phyloP scores from a whole-genome alignment of 805 yeast species.

The Lipomyces oligophaga region DNA sequence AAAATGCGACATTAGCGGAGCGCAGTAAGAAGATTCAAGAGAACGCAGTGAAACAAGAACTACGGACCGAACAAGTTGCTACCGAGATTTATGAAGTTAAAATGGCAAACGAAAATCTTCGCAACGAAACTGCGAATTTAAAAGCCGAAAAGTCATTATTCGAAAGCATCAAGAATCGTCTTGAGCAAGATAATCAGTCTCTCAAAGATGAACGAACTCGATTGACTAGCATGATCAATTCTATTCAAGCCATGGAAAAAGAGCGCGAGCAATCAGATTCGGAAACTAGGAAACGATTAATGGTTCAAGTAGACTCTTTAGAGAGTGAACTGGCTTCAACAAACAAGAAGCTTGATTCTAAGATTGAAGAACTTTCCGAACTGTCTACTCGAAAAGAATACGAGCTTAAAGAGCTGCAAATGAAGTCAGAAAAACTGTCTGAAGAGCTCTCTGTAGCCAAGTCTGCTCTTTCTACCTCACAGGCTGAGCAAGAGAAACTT shows the following conservation, averaged over 20 bases:
- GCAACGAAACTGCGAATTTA: slow-evolving; percentile 47
- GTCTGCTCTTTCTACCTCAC: slow-evolving; percentile 45
- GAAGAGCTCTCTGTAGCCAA: slow-evolving; percentile 44
- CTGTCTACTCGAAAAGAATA: slow-evolving; percentile 53
- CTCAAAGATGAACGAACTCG: slow-evolving; percentile 57
- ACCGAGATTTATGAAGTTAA: slow-evolving; percentile 57
- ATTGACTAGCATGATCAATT: slow-evolving; percentile 54
- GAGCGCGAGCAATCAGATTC: slow-evolving; percentile 56
- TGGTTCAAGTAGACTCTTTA: slow-evolving; percentile 48
- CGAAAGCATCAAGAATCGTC: slow-evolving; percentile 47
- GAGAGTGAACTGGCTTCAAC: slow-evolving; percentile 46
- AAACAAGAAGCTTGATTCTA: slow-evolving; percentile 48
- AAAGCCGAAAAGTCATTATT: slow-evolving; percentile 54
- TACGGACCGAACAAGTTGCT: slow-evolving; percentile 45
- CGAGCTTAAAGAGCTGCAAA: slow-evolving; percentile 52
- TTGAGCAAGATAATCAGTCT: slow-evolving; percentile 51
- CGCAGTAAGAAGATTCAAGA: slow-evolving; percentile 44
- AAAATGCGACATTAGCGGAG: slow-evolving; percentile 45
- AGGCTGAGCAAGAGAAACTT: slow-evolving; percentile 41
- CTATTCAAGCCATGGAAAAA: slow-evolving; percentile 55
- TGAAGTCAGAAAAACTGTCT: slow-evolving; percentile 44
- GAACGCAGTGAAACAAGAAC: slow-evolving; percentile 47
- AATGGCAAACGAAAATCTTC: slow-evolving; percentile 44
- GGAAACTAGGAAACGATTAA: slow-evolving; percentile 50
- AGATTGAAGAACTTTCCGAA: slow-evolving; percentile 50